Evolutionary conservation across 495 filamentous ascomycete genomes (phyloP).

Genomic region (Astrothelium subdiscretum): DNA sequence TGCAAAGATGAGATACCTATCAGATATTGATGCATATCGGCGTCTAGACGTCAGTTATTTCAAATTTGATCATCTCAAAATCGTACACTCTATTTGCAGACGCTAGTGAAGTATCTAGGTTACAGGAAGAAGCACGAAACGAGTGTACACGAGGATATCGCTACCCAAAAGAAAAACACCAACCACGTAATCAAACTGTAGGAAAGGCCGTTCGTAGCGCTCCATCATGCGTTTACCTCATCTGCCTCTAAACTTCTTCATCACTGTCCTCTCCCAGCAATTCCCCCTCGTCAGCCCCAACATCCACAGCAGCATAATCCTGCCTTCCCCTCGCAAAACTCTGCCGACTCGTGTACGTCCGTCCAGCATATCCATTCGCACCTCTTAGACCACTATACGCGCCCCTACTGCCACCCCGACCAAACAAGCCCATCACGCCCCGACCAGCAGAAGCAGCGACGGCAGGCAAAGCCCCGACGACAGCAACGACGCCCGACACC

Average conservation of each 20-base stretch:
- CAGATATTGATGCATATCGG: no score
- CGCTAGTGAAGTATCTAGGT: background rate
- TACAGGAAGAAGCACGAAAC: background rate
- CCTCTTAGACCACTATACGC: slow-evolving; percentile 35
- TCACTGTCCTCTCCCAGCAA: slow-evolving; percentile 86
- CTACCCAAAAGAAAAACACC: background rate
- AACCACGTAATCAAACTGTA: background rate
- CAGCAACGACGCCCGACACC: slow-evolving; percentile 64
- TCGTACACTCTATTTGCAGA: background rate
- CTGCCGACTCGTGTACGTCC: slow-evolving; percentile 69
- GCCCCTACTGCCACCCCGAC: slow-evolving; percentile 30
- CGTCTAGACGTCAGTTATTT: no score
- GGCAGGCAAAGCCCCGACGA: slow-evolving; percentile 62
- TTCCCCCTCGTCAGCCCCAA: slow-evolving; percentile 70
- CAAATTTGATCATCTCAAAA: no score
- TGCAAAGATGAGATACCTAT: no score
- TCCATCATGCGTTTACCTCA: background rate
- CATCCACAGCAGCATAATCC: slow-evolving; percentile 77
- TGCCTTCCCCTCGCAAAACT: slow-evolving; percentile 74
- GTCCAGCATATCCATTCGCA: slow-evolving; percentile 18
- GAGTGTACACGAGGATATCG: background rate
- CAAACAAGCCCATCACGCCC: slow-evolving; percentile 35
- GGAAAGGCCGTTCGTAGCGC: background rate
- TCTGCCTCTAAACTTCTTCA: slow-evolving; percentile 53
- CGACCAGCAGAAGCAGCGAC: slow-evolving; percentile 57